These are phyloP conservation scores for Malus sylvestris DNA, from an alignment of 306 rosid species.

Conservation along the genomic window DNA sequence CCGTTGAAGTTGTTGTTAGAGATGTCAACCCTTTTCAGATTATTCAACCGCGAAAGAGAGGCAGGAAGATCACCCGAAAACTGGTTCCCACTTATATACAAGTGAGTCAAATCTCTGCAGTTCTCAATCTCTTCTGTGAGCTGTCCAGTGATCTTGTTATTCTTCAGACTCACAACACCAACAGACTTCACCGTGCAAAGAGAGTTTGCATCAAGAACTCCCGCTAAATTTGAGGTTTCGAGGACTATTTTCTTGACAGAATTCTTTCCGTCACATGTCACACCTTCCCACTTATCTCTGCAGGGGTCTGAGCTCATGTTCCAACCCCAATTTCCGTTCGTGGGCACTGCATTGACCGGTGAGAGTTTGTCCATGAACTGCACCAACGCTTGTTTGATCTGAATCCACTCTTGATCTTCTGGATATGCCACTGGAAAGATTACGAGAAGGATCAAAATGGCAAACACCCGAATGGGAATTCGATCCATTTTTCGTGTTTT, in stretches of 20 bases:
- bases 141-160: constrained; percentile 31
- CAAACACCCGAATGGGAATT: constrained; percentile 22
- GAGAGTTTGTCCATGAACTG: constrained; percentile 56
- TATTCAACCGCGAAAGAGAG: constrained; percentile 26
- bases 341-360: constrained; percentile 14
- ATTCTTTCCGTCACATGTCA: constrained; percentile 19
- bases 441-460: constrained; percentile 20
- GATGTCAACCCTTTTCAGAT: constrained; percentile 36
- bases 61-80: constrained; percentile 48
- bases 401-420: constrained; percentile 33
- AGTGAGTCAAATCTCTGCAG: constrained; percentile 38
- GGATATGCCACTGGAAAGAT: constrained; percentile 23
- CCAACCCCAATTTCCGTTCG: constrained; percentile 45
- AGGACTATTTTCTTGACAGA: constrained; percentile 33
- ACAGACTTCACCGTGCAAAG: constrained; percentile 32
- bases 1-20: constrained; percentile 38
- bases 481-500: constrained; percentile 29
- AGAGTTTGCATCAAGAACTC: constrained; percentile 32
- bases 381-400: constrained; percentile 22
- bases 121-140: constrained; percentile 37
- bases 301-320: constrained; percentile 53
- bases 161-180: constrained; percentile 23
- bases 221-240: constrained; percentile 23
- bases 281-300: constrained; percentile 46
- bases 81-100: constrained; percentile 35